Conservation (phyloP, 768 basidiomycete genomes). For the Lactarius trivialis region DNA sequence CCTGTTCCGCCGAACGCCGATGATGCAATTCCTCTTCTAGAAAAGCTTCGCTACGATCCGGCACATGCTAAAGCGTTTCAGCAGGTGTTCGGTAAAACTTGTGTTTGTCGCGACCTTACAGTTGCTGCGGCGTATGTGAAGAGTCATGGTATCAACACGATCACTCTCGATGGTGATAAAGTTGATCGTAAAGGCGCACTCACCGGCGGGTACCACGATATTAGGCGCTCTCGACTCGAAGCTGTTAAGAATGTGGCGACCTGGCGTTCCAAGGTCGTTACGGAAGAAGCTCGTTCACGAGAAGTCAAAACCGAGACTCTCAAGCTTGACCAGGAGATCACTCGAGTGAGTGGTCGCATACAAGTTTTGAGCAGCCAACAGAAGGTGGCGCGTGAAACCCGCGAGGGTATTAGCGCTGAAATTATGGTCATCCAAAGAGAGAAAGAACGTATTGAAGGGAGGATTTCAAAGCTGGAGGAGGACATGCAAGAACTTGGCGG, state of each 20-base stretch:
- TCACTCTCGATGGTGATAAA: slow-evolving; percentile 96
- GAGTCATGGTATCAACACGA: slow-evolving; percentile 91
- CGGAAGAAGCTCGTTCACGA: slow-evolving; percentile 53
- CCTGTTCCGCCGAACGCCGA: slow-evolving; percentile 60
- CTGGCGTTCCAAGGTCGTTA: slow-evolving; percentile 68
- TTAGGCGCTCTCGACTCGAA: slow-evolving; percentile 84
- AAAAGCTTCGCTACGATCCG: slow-evolving; percentile 72
- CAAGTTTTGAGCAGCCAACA: slow-evolving; percentile 66
- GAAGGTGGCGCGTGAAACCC: slow-evolving; percentile 57
- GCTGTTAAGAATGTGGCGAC: slow-evolving; percentile 68
- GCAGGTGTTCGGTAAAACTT: slow-evolving; percentile 96
- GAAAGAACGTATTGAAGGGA: slow-evolving; percentile 58
- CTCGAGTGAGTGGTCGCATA: slow-evolving; percentile 62
- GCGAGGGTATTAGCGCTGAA: slow-evolving; percentile 64
- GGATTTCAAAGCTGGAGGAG: slow-evolving; percentile 56
- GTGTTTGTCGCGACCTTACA: slow-evolving; percentile 88
- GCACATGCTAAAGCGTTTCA: slow-evolving; percentile 78
- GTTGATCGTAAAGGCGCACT: slow-evolving; percentile 94
- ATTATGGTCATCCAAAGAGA: slow-evolving; percentile 53
- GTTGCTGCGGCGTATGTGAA: slow-evolving; percentile 93
- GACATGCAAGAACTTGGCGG: slow-evolving; percentile 66
- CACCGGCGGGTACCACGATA: slow-evolving; percentile 94
- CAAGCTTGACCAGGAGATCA: slow-evolving; percentile 81
- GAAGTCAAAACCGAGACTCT: slow-evolving; percentile 71
- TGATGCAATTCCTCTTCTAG: slow-evolving; percentile 74